Evolutionary conservation across 2,329 filamentous ascomycete species (phyloP), one percentile per base, ranked within the genome.

Genomic region (Colletotrichum kahawae): DNA sequence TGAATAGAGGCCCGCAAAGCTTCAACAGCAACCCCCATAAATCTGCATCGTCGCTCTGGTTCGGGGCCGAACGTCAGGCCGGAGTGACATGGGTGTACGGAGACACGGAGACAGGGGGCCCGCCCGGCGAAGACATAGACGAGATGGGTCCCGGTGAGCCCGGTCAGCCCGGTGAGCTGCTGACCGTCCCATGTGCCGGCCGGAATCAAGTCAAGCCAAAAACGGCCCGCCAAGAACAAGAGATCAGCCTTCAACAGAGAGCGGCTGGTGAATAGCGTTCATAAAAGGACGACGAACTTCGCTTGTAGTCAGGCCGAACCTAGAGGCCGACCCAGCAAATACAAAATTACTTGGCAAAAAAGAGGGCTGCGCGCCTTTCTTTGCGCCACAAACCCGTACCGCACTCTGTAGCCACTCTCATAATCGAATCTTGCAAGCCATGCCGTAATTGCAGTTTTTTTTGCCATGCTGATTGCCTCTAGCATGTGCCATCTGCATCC

Each of bases 161-260:
- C 70, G 64, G 73, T 68, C 69, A 75, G 63, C 62, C 36, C 67
- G 67, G 36, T 67, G 67, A 62, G 36, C 48, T 51, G 68, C 70
- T 67, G 72, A 18, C 72, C 33, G 72, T 72, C 64, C 64, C 57
- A 64, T 31, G 57, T 63, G 43, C 27, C 24, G 54, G 56, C 62
- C 38, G 68, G 43, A 51, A 51, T 62, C 34, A 48, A 67, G 29
- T 73, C 69, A 67, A 51, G 64, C 70, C 69, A 63, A 64, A 73
- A 73, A 34, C 64, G 70, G 73, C 36, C 69, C 63, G 69, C 73
- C 73, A 75, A 68, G 69, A 60, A 34, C 36, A 71, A 68, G 33
- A 75, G n/a, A 68, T 64, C 73, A 75, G 73, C 73, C 73, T 75
- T 75, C 73, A 75, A 75, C 73, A 75, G 43, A 73, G 70, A 68